These are phyloP conservation scores for Debaryomycetaceae sp. DNA, from an alignment of 1,139 yeast genomes.

Conservation along the genomic window DNA sequence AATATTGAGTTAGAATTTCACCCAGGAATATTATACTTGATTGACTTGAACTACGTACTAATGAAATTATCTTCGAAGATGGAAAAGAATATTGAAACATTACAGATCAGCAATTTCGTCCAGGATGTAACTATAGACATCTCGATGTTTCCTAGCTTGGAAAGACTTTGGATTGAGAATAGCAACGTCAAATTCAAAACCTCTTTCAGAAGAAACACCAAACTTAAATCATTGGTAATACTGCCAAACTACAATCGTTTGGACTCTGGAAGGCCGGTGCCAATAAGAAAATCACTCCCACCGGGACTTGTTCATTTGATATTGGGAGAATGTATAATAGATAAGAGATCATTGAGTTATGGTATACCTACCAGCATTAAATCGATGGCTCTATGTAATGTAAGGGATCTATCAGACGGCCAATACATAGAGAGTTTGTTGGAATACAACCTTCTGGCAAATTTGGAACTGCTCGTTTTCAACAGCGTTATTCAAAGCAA, in stretches of 20 bases:
- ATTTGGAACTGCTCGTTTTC: constrained; percentile 3
- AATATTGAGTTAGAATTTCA: constrained; percentile 23
- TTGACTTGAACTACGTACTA: constrained; percentile 11
- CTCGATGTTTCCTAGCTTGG: constrained; percentile 9
- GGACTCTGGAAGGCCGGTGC: constrained; percentile 10
- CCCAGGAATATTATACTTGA: constrained; percentile 13
- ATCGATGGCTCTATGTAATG: constrained; percentile 8
- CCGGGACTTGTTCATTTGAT: constrained; percentile 8
- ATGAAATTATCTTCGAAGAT: constrained; percentile 2
- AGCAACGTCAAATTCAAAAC: constrained; percentile 12
- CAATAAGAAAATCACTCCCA: constrained; percentile 13
- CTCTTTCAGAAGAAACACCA: constrained; percentile 4
- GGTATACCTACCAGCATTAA: constrained; percentile 10
- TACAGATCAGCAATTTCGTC: constrained; percentile 11
- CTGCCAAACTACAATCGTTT: constrained; percentile 16
- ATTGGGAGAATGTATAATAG: constrained; percentile 15
- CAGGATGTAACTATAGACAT: constrained; percentile 13
- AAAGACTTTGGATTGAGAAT: constrained; percentile 16
- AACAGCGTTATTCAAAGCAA: constrained; percentile 3
- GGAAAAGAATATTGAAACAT: constrained; percentile 3
- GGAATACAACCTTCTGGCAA: constrained; percentile 5
- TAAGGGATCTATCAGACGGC: constrained; percentile 14
- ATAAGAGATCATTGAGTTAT: constrained; percentile 6
- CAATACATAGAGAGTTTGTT: constrained; percentile 10
- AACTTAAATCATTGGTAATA: constrained; percentile 7